A percentile compares a stretch with the other conserved stretches of the same genome.
These are phyloP conservation scores for Vanrija pseudolonga DNA, from an alignment of 1,284 basidiomycete genomes.

Conservation along the genomic window DNA sequence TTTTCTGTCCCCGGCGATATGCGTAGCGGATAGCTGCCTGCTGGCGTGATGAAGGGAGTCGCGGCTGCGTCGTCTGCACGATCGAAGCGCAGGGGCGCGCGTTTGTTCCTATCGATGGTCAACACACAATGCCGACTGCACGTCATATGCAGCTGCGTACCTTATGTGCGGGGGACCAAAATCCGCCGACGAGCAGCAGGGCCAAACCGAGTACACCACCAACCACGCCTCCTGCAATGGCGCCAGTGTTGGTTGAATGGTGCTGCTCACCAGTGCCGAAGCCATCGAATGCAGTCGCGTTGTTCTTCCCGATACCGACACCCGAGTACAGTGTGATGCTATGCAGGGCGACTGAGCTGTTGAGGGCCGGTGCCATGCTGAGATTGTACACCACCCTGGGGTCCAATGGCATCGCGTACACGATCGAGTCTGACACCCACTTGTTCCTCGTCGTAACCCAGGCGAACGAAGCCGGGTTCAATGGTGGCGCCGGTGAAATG, in stretches of 20 bases:
- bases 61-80: no score
- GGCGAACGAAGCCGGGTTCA: not conserved
- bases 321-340: not conserved
- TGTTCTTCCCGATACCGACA: not conserved
- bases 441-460: not conserved
- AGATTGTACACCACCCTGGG: not conserved
- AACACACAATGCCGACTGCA: not conserved
- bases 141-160: no score
- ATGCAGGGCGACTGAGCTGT: not conserved
- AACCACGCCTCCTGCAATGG: slow-evolving; percentile 46
- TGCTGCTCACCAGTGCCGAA: not conserved
- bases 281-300: not conserved
- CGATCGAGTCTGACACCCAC: not conserved
- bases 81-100: slow-evolving; percentile 37
- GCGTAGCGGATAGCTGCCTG: no score
- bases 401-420: not conserved
- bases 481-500: not conserved
- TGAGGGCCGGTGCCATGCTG: not conserved
- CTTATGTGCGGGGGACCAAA: slow-evolving; percentile 14
- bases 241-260: slow-evolving; percentile 19
- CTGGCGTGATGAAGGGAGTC: no score
- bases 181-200: slow-evolving; percentile 31
- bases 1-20: no score
- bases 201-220: slow-evolving; percentile 43
- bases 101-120: slow-evolving; percentile 39